Evolutionary conservation across 805 yeast genomes (phyloP), one percentile per base, ranked within the genome.

Genomic region (Candida nitratophila): DNA sequence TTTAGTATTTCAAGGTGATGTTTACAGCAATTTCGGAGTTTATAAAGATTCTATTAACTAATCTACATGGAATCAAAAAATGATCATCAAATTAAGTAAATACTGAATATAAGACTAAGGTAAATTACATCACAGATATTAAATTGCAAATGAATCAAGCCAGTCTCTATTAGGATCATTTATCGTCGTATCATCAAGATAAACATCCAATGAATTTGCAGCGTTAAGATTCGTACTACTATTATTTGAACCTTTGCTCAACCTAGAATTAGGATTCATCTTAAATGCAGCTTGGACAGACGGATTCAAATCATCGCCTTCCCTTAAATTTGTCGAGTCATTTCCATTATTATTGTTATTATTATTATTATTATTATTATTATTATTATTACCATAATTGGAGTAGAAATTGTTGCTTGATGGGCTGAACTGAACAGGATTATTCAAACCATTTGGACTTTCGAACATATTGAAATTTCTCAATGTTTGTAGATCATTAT

Each of bases 391-490:
- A 29, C n/a, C 15, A 16, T 33, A 6, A 14, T 17, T 10, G 7
- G 6, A n/a, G 19, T 16, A 33, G 22, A 16, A 17, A 4, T 5
- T 7, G 6, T 33, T 12, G 5, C 4, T 19, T 17, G 36, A n/a
- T 5, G 36, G n/a, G 22, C 4, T 17, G 20, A 8, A 33, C 20
- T n/a, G n/a, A n/a, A n/a, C 27, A 24, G 27, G 10, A 29, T 29
- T 29, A 29, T 12, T 35, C 26, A 35, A 4, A 14, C 11, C 16
- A 15, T n/a, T 12, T 15, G 31, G 20, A 19, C 31, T 12, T 16
- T 46, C 49, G 31, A 46, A 44, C 49, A 46, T 46, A 39, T 44
- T 46, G 30, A 46, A 41, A 36, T 44, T 46, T 17, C 49, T 24
- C 20, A 46, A 20, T 9, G 36, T 32, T 33, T 21, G 37, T 26